Conservation (phyloP, 2,329 filamentous ascomycete genomes). For the Cladosporium sp. region DNA sequence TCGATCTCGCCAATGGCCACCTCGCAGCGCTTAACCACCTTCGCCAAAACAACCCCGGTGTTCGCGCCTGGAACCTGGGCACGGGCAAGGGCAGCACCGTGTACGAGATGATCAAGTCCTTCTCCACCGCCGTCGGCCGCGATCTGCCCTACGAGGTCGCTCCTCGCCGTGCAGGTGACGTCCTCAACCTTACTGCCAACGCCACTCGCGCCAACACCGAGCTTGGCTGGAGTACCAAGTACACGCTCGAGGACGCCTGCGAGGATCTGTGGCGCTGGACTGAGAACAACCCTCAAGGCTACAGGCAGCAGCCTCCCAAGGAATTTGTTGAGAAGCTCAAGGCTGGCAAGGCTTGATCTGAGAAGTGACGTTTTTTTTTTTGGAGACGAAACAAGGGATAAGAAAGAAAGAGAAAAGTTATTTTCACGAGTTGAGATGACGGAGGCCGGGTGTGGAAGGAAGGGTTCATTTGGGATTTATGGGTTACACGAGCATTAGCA, state of each 20-base stretch:
- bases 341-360: slow-evolving; percentile 26
- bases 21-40: slow-evolving; percentile 88
- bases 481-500: not conserved
- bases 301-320: slow-evolving; percentile 85
- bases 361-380: not conserved
- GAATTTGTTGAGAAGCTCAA: slow-evolving; percentile 65
- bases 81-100: slow-evolving; percentile 94
- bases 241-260: slow-evolving; percentile 89
- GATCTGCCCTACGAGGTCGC: slow-evolving; percentile 86
- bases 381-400: not conserved
- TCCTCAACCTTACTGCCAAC: slow-evolving; percentile 92
- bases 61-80: slow-evolving; percentile 94
- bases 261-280: slow-evolving; percentile 97
- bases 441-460: not conserved
- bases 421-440: not conserved
- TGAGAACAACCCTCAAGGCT: slow-evolving; percentile 92
- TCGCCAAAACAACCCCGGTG: slow-evolving; percentile 77
- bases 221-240: slow-evolving; percentile 87
- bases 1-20: slow-evolving; percentile 85
- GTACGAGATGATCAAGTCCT: slow-evolving; percentile 95
- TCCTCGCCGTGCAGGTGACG: slow-evolving; percentile 79
- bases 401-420: not conserved
- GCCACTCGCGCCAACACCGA: slow-evolving; percentile 83
- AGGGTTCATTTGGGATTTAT: not conserved
- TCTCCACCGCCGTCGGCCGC: slow-evolving; percentile 80